These are phyloP conservation scores for Diaporthe caulivora DNA, from an alignment of 2,329 filamentous ascomycete species.

Conservation along the genomic window DNA sequence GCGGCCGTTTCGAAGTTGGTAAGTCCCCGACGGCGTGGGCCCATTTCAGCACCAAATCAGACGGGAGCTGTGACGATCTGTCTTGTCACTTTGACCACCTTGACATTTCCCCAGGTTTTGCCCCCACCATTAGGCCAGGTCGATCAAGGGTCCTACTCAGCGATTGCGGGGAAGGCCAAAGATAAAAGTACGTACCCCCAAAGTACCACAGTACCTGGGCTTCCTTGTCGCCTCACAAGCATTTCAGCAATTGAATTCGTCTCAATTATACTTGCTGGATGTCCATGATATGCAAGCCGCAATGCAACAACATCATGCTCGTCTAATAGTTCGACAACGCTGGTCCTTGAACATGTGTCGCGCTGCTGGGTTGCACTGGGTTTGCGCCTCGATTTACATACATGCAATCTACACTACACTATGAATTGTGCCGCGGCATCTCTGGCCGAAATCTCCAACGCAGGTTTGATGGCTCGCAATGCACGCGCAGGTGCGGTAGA, in stretches of 20 bases:
- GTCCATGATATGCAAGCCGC: not conserved
- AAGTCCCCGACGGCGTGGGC: not conserved
- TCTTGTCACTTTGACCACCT: not conserved
- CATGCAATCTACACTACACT: not conserved
- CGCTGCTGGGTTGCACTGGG: not conserved
- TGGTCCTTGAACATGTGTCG: not conserved
- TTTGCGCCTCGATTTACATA: not conserved
- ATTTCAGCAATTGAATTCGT: slow-evolving; percentile 5
- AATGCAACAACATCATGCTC: not conserved
- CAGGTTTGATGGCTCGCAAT: not conserved
- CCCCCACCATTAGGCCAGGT: not conserved
- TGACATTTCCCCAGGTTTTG: slow-evolving; percentile 12
- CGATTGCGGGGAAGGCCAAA: slow-evolving; percentile 7
- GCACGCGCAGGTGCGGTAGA: not conserved
- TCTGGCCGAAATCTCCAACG: slow-evolving; percentile 28
- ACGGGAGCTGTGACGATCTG: slow-evolving; percentile 21
- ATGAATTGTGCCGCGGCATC: slow-evolving; percentile 26
- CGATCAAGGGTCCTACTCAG: slow-evolving; percentile 17
- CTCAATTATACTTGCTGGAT: not conserved
- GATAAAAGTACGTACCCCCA: not conserved
- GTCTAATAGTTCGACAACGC: not conserved
- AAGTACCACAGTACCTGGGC: not conserved
- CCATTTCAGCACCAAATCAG: slow-evolving; percentile 14
- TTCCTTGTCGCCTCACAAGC: not conserved
- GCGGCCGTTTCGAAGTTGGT: slow-evolving; percentile 15